Conservation (phyloP, 495 filamentous ascomycete species). For the Aspergillus leporis region DNA sequence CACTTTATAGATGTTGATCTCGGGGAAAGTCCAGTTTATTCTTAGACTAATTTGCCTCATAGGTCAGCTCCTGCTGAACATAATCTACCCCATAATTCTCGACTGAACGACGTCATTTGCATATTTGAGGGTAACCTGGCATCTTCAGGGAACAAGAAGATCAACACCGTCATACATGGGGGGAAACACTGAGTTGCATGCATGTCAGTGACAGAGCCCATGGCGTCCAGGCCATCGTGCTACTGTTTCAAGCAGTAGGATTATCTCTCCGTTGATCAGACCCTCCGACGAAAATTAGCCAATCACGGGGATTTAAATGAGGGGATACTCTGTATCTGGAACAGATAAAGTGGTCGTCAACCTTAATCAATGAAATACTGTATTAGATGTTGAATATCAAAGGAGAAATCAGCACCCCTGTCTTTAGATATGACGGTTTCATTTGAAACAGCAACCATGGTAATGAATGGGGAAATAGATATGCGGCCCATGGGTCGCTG, state of each 20-base stretch:
- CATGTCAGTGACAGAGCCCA: not conserved
- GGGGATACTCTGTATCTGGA: not conserved
- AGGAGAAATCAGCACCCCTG: not conserved
- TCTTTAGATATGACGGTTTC: not conserved
- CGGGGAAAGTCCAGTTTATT: conserved; percentile 3
- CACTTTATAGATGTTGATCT: not conserved
- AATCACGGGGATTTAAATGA: not conserved
- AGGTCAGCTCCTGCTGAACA: not conserved
- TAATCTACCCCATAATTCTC: not conserved
- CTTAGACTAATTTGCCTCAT: conserved; percentile 13
- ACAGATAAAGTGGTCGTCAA: not conserved
- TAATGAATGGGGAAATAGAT: not conserved
- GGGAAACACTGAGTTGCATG: conserved; percentile 2
- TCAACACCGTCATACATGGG: not conserved
- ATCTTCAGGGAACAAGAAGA: too few relatives aligned
- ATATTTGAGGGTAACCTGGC: not conserved
- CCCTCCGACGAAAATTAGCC: not conserved
- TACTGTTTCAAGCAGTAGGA: not conserved
- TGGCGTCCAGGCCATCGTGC: not conserved
- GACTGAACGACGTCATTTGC: not conserved
- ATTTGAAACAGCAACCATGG: not conserved
- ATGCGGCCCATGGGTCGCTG: not conserved
- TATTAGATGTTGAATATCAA: not conserved
- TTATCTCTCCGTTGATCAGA: conserved; percentile 1
- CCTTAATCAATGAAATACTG: not conserved